Conservation (phyloP, 208 protist species). For the Acanthamoeba lenticulata region DNA sequence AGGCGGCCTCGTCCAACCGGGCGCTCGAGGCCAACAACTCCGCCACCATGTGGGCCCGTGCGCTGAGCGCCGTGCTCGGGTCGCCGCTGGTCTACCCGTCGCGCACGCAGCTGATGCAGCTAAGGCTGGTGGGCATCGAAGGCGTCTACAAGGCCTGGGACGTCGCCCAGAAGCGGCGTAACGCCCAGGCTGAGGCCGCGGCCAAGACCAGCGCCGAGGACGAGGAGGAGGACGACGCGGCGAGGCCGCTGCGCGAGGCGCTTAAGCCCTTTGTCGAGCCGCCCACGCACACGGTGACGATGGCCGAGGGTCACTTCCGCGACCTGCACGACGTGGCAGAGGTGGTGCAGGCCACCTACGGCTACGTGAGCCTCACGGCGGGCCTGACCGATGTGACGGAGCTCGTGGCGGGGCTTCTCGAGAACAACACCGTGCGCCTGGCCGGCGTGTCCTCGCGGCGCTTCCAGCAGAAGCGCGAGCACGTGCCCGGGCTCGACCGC, state of each 20-base stretch:
- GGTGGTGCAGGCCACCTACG: constrained; percentile 32
- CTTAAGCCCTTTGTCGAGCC: not conserved
- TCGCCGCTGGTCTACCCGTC: not conserved
- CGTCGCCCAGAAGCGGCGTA: not conserved
- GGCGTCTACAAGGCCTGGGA: not conserved
- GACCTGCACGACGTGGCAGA: constrained; percentile 49
- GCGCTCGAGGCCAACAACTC: not conserved
- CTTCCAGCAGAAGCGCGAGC: not conserved
- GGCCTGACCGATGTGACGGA: not conserved
- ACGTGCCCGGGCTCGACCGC: not conserved
- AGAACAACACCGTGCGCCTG: not conserved
- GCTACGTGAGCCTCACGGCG: constrained; percentile 23
- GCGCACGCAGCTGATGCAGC: not conserved
- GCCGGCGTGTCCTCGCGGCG: not conserved
- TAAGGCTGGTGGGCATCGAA: not conserved
- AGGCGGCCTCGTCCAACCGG: not conserved
- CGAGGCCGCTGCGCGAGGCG: not conserved
- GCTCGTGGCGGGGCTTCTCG: not conserved
- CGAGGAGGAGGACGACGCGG: not conserved
- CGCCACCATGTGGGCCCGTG: not conserved
- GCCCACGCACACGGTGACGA: not conserved
- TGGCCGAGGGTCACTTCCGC: constrained; percentile 16
- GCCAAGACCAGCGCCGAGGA: not conserved
- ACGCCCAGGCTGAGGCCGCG: not conserved
- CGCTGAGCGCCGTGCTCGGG: not conserved